Conservation (phyloP, 1,284 basidiomycete genomes). For the Pterulicium gracile region DNA sequence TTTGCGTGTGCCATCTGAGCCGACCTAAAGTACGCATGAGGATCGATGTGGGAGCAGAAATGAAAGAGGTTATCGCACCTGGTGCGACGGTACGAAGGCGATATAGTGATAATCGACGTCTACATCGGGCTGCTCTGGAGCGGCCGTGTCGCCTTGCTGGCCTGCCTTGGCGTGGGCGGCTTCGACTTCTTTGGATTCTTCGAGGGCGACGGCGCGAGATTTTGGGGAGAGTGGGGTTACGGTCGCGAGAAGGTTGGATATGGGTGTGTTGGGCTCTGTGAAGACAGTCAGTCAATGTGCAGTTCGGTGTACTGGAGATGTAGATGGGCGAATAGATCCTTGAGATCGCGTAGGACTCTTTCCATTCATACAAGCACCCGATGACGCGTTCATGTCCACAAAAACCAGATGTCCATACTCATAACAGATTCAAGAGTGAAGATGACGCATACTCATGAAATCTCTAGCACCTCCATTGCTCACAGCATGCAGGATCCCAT, state of each 20-base stretch:
- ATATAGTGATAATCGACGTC: conserved; percentile 22
- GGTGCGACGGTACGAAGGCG: conserved; percentile 20
- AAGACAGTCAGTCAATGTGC: neutral
- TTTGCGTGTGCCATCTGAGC: conserved; percentile 11
- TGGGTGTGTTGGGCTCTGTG: conserved; percentile 17
- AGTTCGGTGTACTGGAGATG: neutral
- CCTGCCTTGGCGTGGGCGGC: conserved; percentile 18
- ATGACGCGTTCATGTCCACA: too few species aligned
- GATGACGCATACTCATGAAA: conserved; percentile 3
- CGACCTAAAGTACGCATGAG: too few species aligned
- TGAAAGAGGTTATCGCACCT: too few species aligned
- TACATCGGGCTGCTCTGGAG: conserved; percentile 16
- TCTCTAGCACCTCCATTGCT: conserved; percentile 1
- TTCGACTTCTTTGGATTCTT: conserved; percentile 21
- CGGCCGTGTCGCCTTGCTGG: conserved; percentile 16
- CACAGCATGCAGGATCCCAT: conserved; percentile 3
- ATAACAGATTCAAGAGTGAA: too few species aligned
- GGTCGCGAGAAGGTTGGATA: conserved; percentile 15
- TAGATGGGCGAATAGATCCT: neutral
- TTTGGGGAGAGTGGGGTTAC: conserved; percentile 16
- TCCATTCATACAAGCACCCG: too few species aligned
- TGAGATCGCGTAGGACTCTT: too few species aligned
- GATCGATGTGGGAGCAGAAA: too few species aligned
- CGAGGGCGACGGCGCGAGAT: conserved; percentile 19
- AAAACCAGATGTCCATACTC: too few species aligned